Conservation (phyloP, 2,329 filamentous ascomycete species). For the Fragosphaeria purpurea region DNA sequence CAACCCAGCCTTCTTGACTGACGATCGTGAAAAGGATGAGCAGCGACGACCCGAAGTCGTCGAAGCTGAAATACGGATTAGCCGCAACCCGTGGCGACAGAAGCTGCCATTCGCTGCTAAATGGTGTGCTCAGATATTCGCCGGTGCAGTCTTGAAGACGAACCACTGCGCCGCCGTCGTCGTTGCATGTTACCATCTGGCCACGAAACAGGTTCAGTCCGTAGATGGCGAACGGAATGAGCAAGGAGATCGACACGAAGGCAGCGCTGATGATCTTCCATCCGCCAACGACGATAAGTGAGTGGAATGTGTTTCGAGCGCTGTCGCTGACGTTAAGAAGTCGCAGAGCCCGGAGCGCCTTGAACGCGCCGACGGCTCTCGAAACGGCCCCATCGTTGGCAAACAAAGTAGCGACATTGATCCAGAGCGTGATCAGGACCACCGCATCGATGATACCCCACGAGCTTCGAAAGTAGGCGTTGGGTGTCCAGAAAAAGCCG, state of each 20-base stretch:
- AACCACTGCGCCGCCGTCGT: conserved; percentile 44
- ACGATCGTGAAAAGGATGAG: conserved; percentile 99
- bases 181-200: conserved; percentile 71
- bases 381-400: conserved; percentile 76
- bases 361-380: conserved; percentile 89
- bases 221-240: conserved; percentile 96
- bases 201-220: conserved; percentile 89
- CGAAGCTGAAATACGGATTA: conserved; percentile 85
- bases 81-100: conserved; percentile 70
- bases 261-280: conserved; percentile 91
- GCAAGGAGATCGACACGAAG: conserved; percentile 84
- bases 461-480: conserved; percentile 90
- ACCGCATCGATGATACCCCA: conserved; percentile 95
- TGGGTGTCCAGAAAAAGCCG: conserved; percentile 91
- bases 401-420: conserved; percentile 80
- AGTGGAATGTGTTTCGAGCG: conserved; percentile 91
- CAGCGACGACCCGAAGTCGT: conserved; percentile 84
- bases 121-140: conserved; percentile 70
- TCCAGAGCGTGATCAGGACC: conserved; percentile 87
- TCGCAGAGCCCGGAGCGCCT: conserved; percentile 82
- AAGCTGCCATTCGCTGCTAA: conserved; percentile 63
- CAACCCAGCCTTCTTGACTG: conserved; percentile 94
- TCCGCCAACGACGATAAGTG: conserved; percentile 83
- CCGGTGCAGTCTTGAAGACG: conserved; percentile 68
- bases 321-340: conserved; percentile 94